Conservation (phyloP, 2,329 filamentous ascomycete species). For the Didymella glomerata region DNA sequence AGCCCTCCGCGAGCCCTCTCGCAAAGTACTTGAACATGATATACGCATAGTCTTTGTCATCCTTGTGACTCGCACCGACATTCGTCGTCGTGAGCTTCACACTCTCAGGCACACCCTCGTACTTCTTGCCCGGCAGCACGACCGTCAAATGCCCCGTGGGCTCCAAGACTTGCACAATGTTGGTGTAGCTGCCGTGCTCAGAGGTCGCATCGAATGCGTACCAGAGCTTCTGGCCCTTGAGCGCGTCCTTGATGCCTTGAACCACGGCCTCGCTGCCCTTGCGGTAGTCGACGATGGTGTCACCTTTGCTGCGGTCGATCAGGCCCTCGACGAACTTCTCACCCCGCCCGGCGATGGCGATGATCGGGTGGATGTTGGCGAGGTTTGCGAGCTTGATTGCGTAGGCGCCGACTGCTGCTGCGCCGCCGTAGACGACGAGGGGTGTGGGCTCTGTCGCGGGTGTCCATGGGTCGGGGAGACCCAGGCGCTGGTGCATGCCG, state of each 20-base stretch:
- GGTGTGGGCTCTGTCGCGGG: slow-evolving; percentile 34
- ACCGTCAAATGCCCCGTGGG: slow-evolving; percentile 47
- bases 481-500: slow-evolving; percentile 56
- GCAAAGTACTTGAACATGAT: slow-evolving; percentile 57
- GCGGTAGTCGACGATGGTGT: slow-evolving; percentile 62
- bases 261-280: slow-evolving; percentile 58
- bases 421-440: slow-evolving; percentile 55
- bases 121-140: slow-evolving; percentile 56
- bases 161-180: slow-evolving; percentile 52
- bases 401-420: slow-evolving; percentile 53
- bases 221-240: slow-evolving; percentile 55
- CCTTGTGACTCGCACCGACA: slow-evolving; percentile 44
- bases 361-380: slow-evolving; percentile 54
- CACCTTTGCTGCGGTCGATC: slow-evolving; percentile 52
- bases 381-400: slow-evolving; percentile 52
- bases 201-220: slow-evolving; percentile 67
- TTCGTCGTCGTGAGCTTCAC: slow-evolving; percentile 53
- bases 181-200: slow-evolving; percentile 58
- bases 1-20: slow-evolving; percentile 59
- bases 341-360: slow-evolving; percentile 54
- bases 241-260: slow-evolving; percentile 55
- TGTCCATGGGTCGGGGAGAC: slow-evolving; percentile 53
- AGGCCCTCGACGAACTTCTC: slow-evolving; percentile 49
- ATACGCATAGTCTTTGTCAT: slow-evolving; percentile 55
- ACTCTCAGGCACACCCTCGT: slow-evolving; percentile 52